These are phyloP conservation scores for Panicum miliaceum DNA, from an alignment of 176 grass and related monocot species.

Conservation along the genomic window DNA sequence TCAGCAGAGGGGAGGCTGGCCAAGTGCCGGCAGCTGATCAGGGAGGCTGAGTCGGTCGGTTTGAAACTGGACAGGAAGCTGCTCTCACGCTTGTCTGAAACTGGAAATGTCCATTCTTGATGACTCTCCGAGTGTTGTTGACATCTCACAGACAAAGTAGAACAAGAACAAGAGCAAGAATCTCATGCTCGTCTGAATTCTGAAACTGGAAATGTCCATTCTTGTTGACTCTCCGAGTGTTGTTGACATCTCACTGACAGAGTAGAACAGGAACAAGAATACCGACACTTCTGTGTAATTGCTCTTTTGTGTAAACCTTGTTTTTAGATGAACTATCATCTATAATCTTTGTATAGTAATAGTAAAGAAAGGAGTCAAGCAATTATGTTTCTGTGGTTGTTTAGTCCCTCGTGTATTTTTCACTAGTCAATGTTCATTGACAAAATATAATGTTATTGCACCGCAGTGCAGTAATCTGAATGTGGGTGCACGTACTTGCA, in stretches of 20 bases:
- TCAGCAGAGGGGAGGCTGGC: constrained; percentile 53
- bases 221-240: background rate
- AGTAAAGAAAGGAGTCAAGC: background rate
- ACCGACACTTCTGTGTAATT: background rate
- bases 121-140: background rate
- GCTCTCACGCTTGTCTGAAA: constrained; percentile 39
- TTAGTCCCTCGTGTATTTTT: background rate
- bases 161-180: too few species aligned
- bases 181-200: constrained; percentile 41
- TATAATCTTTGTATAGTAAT: background rate
- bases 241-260: background rate
- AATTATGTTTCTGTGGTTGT: background rate
- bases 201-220: constrained; percentile 17
- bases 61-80: constrained; percentile 61
- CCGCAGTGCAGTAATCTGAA: background rate
- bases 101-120: constrained; percentile 7
- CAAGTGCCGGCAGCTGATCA: constrained; percentile 68
- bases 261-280: background rate
- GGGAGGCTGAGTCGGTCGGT: constrained; percentile 59
- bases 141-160: background rate
- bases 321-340: background rate
- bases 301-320: background rate
- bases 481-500: background rate
- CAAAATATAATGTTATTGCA: background rate
- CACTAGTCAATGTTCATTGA: background rate